Conservation (phyloP, 352 stramenopile genomes). For the Globisporangium megalacanthum region DNA sequence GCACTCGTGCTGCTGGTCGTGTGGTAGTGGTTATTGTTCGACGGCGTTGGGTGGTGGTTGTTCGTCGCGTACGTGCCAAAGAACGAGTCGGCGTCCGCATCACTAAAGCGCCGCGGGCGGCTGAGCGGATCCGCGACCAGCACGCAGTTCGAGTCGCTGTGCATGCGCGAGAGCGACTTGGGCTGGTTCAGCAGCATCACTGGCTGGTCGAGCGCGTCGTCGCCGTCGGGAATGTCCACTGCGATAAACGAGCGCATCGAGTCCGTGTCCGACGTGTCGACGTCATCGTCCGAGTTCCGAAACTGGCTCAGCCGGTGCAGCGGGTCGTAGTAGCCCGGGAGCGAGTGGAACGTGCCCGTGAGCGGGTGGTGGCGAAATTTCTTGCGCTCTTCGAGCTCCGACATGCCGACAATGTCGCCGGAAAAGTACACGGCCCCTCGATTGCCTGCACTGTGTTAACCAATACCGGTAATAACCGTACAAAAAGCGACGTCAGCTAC, state of each 20-base stretch:
- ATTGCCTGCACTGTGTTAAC: conserved; percentile 55
- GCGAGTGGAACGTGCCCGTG: conserved; percentile 83
- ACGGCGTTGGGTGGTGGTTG: too few relatives aligned
- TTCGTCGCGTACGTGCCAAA: conserved; percentile 22
- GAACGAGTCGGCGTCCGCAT: conserved; percentile 73
- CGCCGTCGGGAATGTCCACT: conserved; percentile 61
- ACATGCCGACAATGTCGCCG: conserved; percentile 84
- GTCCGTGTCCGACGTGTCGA: conserved; percentile 63
- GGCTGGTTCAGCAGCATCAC: conserved; percentile 37
- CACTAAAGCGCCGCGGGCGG: conserved; percentile 72
- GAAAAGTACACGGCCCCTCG: conserved; percentile 85
- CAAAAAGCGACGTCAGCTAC: not conserved
- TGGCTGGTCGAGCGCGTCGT: conserved; percentile 34
- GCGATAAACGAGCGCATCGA: conserved; percentile 75
- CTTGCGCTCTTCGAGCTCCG: conserved; percentile 85
- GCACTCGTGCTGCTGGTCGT: conserved; percentile 21
- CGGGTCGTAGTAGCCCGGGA: conserved; percentile 84
- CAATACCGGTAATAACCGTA: too few relatives aligned
- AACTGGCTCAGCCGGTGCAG: conserved; percentile 74
- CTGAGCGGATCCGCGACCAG: conserved; percentile 24
- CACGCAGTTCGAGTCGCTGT: conserved; percentile 59
- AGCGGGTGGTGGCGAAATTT: conserved; percentile 85
- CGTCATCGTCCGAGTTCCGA: conserved; percentile 48
- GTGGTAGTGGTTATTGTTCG: not conserved
- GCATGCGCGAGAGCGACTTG: conserved; percentile 61